Evolutionary conservation across 305 asterid genomes (phyloP).

Genomic region (Ajuga reptans): DNA sequence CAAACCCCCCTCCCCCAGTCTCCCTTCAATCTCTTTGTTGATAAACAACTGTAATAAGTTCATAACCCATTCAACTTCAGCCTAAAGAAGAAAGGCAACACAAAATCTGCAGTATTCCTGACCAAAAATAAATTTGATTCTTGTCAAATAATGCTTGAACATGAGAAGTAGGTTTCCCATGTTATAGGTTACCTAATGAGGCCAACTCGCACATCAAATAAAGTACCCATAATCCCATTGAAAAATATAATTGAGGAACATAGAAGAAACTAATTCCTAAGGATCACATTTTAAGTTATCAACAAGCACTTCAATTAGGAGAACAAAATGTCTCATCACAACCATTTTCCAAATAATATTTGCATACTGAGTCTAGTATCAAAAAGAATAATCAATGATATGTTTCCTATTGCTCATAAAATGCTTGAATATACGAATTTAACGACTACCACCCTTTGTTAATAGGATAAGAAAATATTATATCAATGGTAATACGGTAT

Average conservation of each 20-base stretch:
- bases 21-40: neutral
- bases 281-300: neutral
- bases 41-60: neutral
- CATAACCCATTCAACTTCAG: neutral
- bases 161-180: neutral
- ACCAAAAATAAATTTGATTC: neutral
- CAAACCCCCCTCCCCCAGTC: neutral
- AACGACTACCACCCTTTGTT: neutral
- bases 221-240: neutral
- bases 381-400: neutral
- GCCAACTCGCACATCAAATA: neutral
- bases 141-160: neutral
- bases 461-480: constrained; percentile 4
- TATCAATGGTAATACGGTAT: constrained; percentile 8
- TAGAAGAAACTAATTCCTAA: neutral
- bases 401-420: neutral
- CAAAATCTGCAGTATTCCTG: neutral
- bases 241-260: neutral
- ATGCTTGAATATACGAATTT: neutral
- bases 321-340: neutral
- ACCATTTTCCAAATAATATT: neutral
- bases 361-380: neutral
- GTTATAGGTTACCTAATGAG: neutral
- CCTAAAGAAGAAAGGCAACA: neutral
- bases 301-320: neutral